These are phyloP conservation scores for Penicillium brevicompactum DNA, from an alignment of 2,329 filamentous ascomycete species.

Conservation along the genomic window DNA sequence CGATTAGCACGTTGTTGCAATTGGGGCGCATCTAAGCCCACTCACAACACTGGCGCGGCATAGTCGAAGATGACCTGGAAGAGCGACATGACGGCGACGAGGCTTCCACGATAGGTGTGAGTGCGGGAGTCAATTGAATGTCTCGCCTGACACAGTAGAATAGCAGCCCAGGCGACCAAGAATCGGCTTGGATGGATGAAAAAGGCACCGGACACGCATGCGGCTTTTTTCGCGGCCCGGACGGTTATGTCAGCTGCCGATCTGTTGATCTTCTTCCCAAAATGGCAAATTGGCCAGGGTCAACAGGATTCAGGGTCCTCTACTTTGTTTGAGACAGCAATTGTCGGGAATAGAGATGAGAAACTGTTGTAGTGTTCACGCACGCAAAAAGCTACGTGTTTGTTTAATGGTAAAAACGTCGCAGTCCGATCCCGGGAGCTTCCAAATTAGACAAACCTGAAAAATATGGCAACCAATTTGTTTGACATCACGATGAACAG, in stretches of 20 bases:
- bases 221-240: conserved; percentile 5
- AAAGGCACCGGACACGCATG: conserved; percentile 5
- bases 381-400: too few species aligned
- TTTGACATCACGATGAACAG: neutral
- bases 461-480: neutral
- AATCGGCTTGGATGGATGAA: neutral
- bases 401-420: too few species aligned
- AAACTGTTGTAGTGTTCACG: neutral
- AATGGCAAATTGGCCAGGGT: neutral
- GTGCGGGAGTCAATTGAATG: conserved; percentile 2
- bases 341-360: neutral
- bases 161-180: neutral
- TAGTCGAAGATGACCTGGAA: conserved; percentile 46
- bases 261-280: neutral
- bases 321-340: neutral
- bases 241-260: conserved; percentile 11
- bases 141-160: neutral
- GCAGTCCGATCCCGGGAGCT: too few species aligned
- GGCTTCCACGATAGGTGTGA: neutral
- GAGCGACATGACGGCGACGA: conserved; percentile 43
- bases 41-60: conserved; percentile 53
- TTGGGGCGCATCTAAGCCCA: neutral
- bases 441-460: too few species aligned
- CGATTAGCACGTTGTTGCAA: conserved; percentile 2
- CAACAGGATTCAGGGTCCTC: neutral